Percentiles rank a stretch among this genome's conserved stretches.
Evolutionary conservation across 352 stramenopile species (phyloP).

Genomic region (Phytophthora sansomeana): DNA sequence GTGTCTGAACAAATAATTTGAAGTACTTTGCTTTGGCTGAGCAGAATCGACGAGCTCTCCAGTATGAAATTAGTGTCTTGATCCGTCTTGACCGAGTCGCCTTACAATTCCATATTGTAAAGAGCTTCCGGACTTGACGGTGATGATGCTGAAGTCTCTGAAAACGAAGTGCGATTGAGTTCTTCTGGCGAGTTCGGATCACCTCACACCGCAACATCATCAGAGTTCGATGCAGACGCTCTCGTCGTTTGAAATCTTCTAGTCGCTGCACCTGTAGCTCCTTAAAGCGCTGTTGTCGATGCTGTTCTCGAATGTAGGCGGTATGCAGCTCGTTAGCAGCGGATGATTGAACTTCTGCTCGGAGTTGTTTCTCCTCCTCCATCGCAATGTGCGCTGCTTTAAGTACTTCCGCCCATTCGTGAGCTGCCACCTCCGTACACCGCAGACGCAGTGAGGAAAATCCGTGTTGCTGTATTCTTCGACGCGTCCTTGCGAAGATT

Average conservation of each 20-base stretch:
- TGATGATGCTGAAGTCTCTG: constrained; percentile 19
- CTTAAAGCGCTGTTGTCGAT: constrained; percentile 25
- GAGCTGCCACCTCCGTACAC: constrained; percentile 36
- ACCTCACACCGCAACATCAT: constrained; percentile 27
- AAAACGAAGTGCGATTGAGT: constrained; percentile 34
- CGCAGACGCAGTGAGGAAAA: constrained; percentile 42
- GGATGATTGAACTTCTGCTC: constrained; percentile 45
- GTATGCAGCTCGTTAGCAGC: constrained; percentile 43
- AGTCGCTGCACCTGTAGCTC: constrained; percentile 30
- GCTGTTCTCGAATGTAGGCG: constrained; percentile 32
- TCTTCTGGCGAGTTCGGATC: constrained; percentile 11
- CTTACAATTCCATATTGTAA: constrained; percentile 28
- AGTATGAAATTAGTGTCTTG: neutral
- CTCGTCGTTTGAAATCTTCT: constrained; percentile 22
- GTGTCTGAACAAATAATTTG: constrained; percentile 2
- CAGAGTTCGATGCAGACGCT: constrained; percentile 24
- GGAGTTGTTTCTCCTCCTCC: constrained; percentile 53
- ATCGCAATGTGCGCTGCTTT: constrained; percentile 46
- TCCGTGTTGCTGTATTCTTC: constrained; percentile 17
- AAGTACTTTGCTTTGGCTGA: constrained; percentile 13
- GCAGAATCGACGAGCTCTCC: constrained; percentile 4
- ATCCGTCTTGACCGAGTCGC: neutral
- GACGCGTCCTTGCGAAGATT: constrained; percentile 15
- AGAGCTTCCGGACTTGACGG: constrained; percentile 8
- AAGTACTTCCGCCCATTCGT: constrained; percentile 54